These are phyloP conservation scores for Entomortierella beljakovae DNA, from an alignment of 192 early-diverging fungal genomes.

Conservation along the genomic window DNA sequence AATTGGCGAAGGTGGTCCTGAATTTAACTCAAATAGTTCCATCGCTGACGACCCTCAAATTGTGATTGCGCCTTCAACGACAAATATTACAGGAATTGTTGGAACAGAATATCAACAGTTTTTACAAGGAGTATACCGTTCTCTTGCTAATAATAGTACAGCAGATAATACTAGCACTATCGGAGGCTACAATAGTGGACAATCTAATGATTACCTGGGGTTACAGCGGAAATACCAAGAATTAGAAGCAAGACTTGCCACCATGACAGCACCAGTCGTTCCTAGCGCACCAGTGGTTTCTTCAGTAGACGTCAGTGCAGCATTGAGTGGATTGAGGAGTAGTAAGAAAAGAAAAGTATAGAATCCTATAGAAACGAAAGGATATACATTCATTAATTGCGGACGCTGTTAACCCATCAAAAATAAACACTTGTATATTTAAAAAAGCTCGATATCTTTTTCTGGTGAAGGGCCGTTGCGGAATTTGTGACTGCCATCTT, in stretches of 20 bases:
- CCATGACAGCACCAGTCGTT: slow-evolving; percentile 10
- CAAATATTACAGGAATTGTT: background rate
- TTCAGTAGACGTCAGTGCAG: slow-evolving; percentile 32
- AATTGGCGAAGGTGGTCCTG: slow-evolving; percentile 49
- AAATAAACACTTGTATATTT: no score
- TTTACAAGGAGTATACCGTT: slow-evolving; percentile 21
- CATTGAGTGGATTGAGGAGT: slow-evolving; percentile 39
- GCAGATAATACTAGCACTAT: slow-evolving; percentile 1
- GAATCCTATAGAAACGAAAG: no score
- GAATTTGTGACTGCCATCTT: no score
- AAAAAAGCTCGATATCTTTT: no score
- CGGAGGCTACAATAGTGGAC: background rate
- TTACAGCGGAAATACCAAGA: slow-evolving; percentile 32
- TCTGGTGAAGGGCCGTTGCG: no score
- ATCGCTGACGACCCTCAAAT: slow-evolving; percentile 49
- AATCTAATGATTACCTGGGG: slow-evolving; percentile 12
- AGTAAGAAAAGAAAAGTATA: slow-evolving; percentile 47
- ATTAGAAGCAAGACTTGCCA: slow-evolving; percentile 28
- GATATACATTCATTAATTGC: no score
- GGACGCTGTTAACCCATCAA: no score
- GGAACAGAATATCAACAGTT: slow-evolving; percentile 21
- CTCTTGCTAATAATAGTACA: slow-evolving; percentile 13
- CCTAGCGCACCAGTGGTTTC: slow-evolving; percentile 24
- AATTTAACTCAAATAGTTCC: slow-evolving; percentile 29
- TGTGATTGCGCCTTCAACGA: slow-evolving; percentile 13